phyloP scores from a whole-genome alignment of 2,329 filamentous ascomycete genomes.

The Colletotrichum somersetense region DNA sequence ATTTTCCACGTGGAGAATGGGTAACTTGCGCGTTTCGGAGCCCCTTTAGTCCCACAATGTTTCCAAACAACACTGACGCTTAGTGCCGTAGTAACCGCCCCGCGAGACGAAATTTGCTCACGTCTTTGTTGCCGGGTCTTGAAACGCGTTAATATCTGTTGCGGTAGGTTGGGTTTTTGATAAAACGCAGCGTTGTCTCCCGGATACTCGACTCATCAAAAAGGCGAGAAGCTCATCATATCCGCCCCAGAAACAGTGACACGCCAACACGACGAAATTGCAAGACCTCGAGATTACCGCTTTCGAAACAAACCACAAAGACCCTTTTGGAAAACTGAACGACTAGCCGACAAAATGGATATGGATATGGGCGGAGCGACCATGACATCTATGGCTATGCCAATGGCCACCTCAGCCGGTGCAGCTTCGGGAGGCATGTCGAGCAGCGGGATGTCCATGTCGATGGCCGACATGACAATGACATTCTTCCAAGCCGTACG shows the following conservation, averaged over 20 bases:
- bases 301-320: not conserved
- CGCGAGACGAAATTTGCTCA: slow-evolving; percentile 32
- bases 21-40: slow-evolving; percentile 1
- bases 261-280: not conserved
- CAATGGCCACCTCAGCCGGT: slow-evolving; percentile 27
- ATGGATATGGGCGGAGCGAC: slow-evolving; percentile 38
- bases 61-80: slow-evolving; percentile 7
- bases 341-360: not conserved
- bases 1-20: slow-evolving; percentile 12
- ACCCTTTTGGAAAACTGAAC: too few species aligned
- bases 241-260: not conserved
- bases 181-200: not conserved
- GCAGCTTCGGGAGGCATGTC: slow-evolving; percentile 11
- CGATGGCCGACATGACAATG: slow-evolving; percentile 46
- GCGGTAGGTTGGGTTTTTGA: rapidly evolving
- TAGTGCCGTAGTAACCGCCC: slow-evolving; percentile 18
- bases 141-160: too few species aligned
- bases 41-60: slow-evolving; percentile 18
- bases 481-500: slow-evolving; percentile 71
- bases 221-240: not conserved
- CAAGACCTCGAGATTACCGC: not conserved
- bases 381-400: slow-evolving; percentile 32
- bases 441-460: slow-evolving; percentile 51
- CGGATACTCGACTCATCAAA: too few species aligned
- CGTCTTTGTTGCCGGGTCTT: not conserved